Evolutionary conservation across 2,329 filamentous ascomycete genomes (phyloP).

Genomic region (Aspergillus costaricaensis): DNA sequence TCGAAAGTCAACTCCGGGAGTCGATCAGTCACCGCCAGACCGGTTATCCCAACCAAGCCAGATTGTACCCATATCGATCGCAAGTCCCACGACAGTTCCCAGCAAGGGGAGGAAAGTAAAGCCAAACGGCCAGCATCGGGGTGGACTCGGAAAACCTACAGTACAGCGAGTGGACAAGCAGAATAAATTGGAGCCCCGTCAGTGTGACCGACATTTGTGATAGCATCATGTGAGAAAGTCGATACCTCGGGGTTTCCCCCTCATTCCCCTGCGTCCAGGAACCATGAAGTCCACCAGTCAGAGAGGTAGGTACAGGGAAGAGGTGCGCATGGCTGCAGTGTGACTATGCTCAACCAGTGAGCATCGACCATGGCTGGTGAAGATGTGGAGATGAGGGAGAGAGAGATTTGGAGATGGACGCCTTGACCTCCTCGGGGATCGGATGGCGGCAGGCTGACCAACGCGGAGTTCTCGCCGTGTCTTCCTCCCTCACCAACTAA

Average conservation of each 20-base stretch:
- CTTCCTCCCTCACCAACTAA: background rate
- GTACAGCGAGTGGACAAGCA: background rate
- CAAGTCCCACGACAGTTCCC: background rate
- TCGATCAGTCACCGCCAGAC: background rate
- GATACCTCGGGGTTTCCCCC: background rate
- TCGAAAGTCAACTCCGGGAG: background rate
- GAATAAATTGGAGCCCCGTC: background rate
- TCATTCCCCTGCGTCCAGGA: slow-evolving; percentile 5
- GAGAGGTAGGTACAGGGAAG: background rate
- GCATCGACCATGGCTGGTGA: background rate
- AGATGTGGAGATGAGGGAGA: background rate
- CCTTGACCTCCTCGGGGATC: background rate
- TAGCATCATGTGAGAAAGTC: slow-evolving; percentile 22
- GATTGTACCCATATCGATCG: background rate
- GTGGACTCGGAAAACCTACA: background rate
- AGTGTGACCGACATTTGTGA: slow-evolving; percentile 20
- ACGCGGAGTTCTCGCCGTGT: background rate
- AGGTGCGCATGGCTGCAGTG: slow-evolving; percentile 2
- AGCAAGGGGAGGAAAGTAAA: background rate
- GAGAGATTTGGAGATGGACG: background rate
- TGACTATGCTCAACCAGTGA: background rate
- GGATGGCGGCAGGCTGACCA: slow-evolving; percentile 1
- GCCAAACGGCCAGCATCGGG: background rate
- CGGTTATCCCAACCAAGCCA: background rate
- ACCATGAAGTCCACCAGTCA: background rate